Percentiles rank a stretch among this genome's conserved stretches.
phyloP scores from a whole-genome alignment of 23 red algal species.

The Gracilaria domingensis region DNA sequence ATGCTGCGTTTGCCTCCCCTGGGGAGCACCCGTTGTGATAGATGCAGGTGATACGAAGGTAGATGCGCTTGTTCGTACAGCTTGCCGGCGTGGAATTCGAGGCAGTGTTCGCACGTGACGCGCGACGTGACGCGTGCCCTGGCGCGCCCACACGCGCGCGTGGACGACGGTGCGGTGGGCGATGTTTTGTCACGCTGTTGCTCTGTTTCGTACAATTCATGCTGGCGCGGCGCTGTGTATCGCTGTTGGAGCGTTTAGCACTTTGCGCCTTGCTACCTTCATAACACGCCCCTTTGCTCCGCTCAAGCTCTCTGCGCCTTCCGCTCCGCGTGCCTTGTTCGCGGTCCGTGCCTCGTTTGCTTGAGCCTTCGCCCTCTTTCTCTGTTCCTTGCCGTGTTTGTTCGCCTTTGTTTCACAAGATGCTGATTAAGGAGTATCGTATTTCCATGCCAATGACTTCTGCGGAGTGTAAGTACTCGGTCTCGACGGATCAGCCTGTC shows the following conservation, averaged over 20 bases:
- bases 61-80: no score
- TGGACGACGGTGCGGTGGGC: neutral
- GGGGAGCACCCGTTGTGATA: no score
- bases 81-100: constrained; percentile 5
- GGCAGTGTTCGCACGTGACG: neutral
- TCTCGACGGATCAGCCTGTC: neutral
- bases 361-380: neutral
- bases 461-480: constrained; percentile 56
- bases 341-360: neutral
- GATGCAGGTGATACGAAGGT: no score
- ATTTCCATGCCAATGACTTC: constrained; percentile 85
- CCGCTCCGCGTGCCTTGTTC: no score
- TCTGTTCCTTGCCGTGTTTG: neutral
- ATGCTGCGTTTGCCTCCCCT: no score
- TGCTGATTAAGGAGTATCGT: constrained; percentile 98
- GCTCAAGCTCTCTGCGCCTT: no score
- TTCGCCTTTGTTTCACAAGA: constrained; percentile 22
- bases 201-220: neutral
- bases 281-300: no score
- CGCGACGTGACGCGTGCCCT: neutral
- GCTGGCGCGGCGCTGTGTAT: no score
- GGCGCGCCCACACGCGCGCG: neutral
- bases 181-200: neutral
- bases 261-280: no score
- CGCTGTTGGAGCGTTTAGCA: no score